Evolutionary conservation across 176 grass and related monocot species (phyloP).

Genomic region (Avena eriantha): DNA sequence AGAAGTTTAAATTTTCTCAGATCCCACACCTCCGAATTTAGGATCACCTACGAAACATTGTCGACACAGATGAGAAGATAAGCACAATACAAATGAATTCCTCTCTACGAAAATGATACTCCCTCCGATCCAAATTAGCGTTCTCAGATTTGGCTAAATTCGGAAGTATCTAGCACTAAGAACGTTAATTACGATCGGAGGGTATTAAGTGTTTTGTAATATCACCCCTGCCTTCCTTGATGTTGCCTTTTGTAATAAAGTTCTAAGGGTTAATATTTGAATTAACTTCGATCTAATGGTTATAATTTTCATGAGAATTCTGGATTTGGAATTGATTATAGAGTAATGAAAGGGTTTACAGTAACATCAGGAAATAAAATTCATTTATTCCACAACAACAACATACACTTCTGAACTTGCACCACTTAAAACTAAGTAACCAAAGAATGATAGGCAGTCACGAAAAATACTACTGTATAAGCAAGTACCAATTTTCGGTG

Average conservation of each 20-base stretch:
- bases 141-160: too few species aligned
- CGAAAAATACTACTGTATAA: neutral
- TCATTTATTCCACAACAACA: neutral
- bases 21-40: constrained; percentile 99
- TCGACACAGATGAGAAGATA: constrained; percentile 23
- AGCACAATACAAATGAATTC: neutral
- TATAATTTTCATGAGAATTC: neutral
- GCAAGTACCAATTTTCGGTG: neutral
- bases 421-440: constrained; percentile 25
- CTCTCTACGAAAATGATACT: neutral
- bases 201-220: neutral
- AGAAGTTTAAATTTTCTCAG: constrained; percentile 96
- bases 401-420: neutral
- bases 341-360: neutral
- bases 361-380: neutral
- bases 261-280: neutral
- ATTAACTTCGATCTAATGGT: neutral
- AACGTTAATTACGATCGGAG: too few species aligned
- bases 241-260: neutral
- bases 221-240: neutral
- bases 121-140: too few species aligned
- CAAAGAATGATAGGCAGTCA: constrained; percentile 3
- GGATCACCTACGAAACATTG: constrained; percentile 65
- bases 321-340: neutral
- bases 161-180: too few species aligned